phyloP scores from a whole-genome alignment of 1,284 basidiomycete species.

The Marasmius fiardii region DNA sequence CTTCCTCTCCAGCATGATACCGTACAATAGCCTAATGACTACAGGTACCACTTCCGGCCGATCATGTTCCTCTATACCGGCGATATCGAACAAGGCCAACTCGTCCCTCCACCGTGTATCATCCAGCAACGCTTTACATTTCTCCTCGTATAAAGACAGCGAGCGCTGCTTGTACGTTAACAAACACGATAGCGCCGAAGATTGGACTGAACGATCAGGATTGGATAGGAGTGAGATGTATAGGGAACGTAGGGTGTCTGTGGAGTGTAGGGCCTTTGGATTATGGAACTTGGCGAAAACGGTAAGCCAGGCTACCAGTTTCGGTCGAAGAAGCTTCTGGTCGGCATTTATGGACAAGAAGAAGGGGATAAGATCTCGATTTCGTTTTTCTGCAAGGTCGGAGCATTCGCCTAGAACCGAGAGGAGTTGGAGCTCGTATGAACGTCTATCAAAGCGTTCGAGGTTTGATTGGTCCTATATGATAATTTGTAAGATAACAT shows the following conservation, averaged over 20 bases:
- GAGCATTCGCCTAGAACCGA: conserved; percentile 63
- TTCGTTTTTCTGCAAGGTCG: conserved; percentile 79
- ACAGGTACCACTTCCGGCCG: conserved; percentile 74
- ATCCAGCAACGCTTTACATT: conserved; percentile 74
- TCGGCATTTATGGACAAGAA: conserved; percentile 61
- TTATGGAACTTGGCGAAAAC: conserved; percentile 90
- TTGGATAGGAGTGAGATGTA: conserved; percentile 83
- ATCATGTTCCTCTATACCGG: conserved; percentile 59
- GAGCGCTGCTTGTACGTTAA: conserved; percentile 80
- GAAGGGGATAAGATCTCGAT: conserved; percentile 74
- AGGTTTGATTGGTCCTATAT: conserved; percentile 48
- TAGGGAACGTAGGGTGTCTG: conserved; percentile 63
- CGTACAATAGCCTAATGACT: conserved; percentile 81
- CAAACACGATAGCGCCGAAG: conserved; percentile 76
- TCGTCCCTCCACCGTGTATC: conserved; percentile 89
- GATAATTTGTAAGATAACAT: neutral
- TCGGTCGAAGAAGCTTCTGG: conserved; percentile 49
- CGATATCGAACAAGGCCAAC: conserved; percentile 71
- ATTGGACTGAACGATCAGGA: conserved; percentile 81
- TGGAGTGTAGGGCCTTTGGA: conserved; percentile 80
- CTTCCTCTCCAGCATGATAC: conserved; percentile 82
- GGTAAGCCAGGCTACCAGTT: conserved; percentile 75
- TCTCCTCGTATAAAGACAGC: conserved; percentile 66
- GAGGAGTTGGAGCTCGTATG: conserved; percentile 83
- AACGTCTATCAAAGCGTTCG: conserved; percentile 71